Base-by-base conservation (phyloP, 495 filamentous ascomycete genomes). In the Aspergillus egyptiacus region DNA sequence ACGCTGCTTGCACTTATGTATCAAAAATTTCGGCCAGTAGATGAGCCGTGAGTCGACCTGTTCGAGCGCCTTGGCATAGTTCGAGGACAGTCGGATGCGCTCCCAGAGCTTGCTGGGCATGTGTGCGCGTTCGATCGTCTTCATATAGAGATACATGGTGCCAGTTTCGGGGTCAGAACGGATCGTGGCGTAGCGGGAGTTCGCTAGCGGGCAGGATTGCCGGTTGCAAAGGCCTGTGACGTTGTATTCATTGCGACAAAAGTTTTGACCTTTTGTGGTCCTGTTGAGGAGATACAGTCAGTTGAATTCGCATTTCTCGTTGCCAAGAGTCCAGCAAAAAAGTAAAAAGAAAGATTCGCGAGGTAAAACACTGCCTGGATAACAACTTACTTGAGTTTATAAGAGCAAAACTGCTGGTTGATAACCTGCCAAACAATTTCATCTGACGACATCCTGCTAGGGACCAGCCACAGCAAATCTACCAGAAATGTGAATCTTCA, bases 391-490 rank as follows among this genome's bases (percentile, higher is more conserved):
- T 97, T 97, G 52, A 97, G 75, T 59, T 96, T 97, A 73, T 90
- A 97, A 38, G 87, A 83, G 70, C 93, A 98, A 65, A 96, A 96
- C 67, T 96, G 88, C 69, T 96, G 83, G 66, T 89, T 89, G 48
- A 96, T 95, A 46, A 94, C 82, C 60, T 91, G 85, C 93, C 93
- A 98, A 58, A 98, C 88, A 55, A 98, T 94, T 67, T 97, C 93
- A 77, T 98, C 93, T 36, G 89, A 95, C 57, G 86, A 80, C 77
- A 83, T 87, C 14, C 55, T 66, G 51, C n/a, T 13, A 20, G 6
- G 4, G 4, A 22, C 22, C 6, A 31, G 24, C 37, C 39, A 42
- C 48, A 34, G 22, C 25, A 25, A 45, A 7, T 31, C 17, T 47
- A 28, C n/a, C 17, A 37, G 27, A 41, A 50, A 23, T n/a, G 19